phyloP scores from a whole-genome alignment of 129 eudicot genomes.

The Saussurea involucrata region DNA sequence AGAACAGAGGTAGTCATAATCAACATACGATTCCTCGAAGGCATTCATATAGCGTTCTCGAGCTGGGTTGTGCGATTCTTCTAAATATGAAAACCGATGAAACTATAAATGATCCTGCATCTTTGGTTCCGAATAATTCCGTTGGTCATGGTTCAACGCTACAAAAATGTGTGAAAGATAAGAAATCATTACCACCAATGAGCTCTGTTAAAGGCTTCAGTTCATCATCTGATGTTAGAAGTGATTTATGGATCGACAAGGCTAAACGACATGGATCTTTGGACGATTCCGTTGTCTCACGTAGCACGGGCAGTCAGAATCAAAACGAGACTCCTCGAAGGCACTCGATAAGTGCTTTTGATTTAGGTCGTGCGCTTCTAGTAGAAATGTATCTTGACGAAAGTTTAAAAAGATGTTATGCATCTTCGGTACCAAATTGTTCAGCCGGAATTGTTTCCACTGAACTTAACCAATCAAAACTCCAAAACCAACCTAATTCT shows the following conservation, averaged over 20 bases:
- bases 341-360: conserved; percentile 26
- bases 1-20: conserved; percentile 9
- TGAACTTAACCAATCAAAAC: conserved; percentile 32
- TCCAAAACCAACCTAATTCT: conserved; percentile 15
- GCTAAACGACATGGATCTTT: conserved; percentile 27
- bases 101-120: neutral
- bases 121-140: neutral
- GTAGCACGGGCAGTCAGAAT: conserved; percentile 10
- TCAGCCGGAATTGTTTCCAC: conserved; percentile 13
- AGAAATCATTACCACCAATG: conserved; percentile 20
- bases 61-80: conserved; percentile 32
- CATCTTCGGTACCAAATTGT: conserved; percentile 1
- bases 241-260: conserved; percentile 18
- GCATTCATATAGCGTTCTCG: conserved; percentile 19
- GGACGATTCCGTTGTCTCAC: conserved; percentile 27
- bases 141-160: neutral
- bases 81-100: conserved; percentile 31
- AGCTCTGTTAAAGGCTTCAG: conserved; percentile 13
- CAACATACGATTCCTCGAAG: conserved; percentile 24
- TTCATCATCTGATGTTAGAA: conserved; percentile 9
- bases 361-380: conserved; percentile 27
- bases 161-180: conserved; percentile 12
- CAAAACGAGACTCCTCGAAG: conserved; percentile 26
- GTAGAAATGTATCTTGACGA: conserved; percentile 21
- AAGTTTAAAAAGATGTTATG: conserved; percentile 1